These are phyloP conservation scores for Phylloboletellus chloephorus DNA, from an alignment of 1,284 basidiomycete genomes.

Conservation along the genomic window DNA sequence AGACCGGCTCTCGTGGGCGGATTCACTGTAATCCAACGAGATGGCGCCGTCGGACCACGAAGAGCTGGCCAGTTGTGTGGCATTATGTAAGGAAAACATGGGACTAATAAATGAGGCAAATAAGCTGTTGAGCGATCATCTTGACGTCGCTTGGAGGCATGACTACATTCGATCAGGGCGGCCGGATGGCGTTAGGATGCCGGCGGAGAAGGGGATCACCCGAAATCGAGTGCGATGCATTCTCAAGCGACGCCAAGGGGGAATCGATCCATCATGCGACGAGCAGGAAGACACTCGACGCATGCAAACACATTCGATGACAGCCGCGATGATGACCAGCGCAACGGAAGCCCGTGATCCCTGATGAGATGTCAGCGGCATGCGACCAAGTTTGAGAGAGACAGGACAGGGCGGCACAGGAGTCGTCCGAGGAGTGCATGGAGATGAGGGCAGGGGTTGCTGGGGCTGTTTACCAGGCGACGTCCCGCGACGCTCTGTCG, in stretches of 20 bases:
- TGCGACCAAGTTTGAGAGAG: not conserved
- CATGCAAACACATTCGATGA: constrained; percentile 9
- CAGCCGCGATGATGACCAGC: constrained; percentile 1
- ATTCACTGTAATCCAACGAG: too few species aligned
- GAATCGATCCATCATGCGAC: too few species aligned
- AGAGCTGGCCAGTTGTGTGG: too few species aligned
- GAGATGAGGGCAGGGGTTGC: constrained; percentile 12
- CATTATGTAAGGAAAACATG: constrained; percentile 29
- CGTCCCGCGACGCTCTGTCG: too few species aligned
- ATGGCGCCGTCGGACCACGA: too few species aligned
- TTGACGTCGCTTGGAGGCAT: constrained; percentile 26
- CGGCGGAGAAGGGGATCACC: constrained; percentile 3
- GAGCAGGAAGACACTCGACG: not conserved
- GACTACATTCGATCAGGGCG: constrained; percentile 25
- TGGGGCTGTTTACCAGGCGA: too few species aligned
- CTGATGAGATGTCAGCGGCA: constrained; percentile 13
- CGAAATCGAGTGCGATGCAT: too few species aligned
- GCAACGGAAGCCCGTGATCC: constrained; percentile 18
- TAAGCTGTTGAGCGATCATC: constrained; percentile 13
- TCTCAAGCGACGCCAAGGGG: too few species aligned
- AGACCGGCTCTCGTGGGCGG: too few species aligned
- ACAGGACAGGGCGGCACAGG: constrained; percentile 6
- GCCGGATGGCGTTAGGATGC: constrained; percentile 8
- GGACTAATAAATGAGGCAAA: constrained; percentile 22
- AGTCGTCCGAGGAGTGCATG: constrained; percentile 21